These are phyloP conservation scores for Dactylonectria macrodidyma DNA, from an alignment of 2,329 filamentous ascomycete genomes.

Conservation along the genomic window DNA sequence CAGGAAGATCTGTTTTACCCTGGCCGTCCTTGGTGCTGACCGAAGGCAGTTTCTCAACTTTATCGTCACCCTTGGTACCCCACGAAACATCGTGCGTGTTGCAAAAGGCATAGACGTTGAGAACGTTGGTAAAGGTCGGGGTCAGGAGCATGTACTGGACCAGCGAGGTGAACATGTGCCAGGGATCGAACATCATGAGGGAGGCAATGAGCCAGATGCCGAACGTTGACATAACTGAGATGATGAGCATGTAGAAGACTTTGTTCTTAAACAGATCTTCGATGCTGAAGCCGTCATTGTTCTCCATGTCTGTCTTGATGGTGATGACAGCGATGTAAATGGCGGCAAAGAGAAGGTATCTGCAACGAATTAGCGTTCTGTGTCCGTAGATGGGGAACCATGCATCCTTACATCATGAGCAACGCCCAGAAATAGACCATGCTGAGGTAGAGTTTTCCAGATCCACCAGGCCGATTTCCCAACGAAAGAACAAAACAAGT, in stretches of 20 bases:
- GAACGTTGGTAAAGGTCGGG: constrained; percentile 96
- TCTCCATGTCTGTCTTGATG: constrained; percentile 78
- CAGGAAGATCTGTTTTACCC: constrained; percentile 95
- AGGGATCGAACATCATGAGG: constrained; percentile 96
- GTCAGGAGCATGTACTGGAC: constrained; percentile 95
- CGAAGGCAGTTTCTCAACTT: constrained; percentile 89
- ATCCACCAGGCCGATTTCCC: constrained; percentile 95
- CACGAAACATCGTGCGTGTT: constrained; percentile 99
- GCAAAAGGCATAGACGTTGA: constrained; percentile 99
- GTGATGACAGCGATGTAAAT: constrained; percentile 93
- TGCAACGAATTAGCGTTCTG: constrained; percentile 52
- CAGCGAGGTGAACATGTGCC: constrained; percentile 99
- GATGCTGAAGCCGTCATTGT: constrained; percentile 76
- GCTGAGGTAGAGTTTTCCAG: constrained; percentile 92
- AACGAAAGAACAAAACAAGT: constrained; percentile 96
- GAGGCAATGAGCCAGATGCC: constrained; percentile 93
- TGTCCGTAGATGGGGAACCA: background rate
- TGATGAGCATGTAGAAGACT: constrained; percentile 93
- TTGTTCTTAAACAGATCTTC: constrained; percentile 85
- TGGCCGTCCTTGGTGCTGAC: constrained; percentile 90
- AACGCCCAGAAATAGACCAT: constrained; percentile 99
- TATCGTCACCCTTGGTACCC: constrained; percentile 99
- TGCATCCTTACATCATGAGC: constrained; percentile 84
- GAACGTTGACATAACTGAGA: constrained; percentile 93
- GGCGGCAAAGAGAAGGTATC: constrained; percentile 94